Percentiles rank a stretch among this genome's conserved stretches.
Evolutionary conservation across 352 stramenopile genomes (phyloP).

Genomic region (Stramenopiles sp.): DNA sequence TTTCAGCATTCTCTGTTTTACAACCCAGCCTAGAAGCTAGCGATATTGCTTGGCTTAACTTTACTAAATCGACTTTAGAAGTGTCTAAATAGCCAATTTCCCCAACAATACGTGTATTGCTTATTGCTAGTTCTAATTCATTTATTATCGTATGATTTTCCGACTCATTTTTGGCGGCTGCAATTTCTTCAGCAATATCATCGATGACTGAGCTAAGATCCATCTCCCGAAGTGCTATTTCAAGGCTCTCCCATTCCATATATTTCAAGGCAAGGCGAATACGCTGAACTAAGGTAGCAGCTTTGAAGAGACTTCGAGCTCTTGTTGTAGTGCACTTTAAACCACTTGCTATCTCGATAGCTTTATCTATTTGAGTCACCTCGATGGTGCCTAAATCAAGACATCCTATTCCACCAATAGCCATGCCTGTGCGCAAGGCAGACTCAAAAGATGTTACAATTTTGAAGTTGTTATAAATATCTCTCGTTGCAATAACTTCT

Average conservation of each 20-base stretch:
- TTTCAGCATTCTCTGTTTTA: neutral
- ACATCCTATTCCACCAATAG: neutral
- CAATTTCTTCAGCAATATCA: neutral
- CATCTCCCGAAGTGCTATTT: neutral
- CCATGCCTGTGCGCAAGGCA: neutral
- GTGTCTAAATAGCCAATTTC: neutral
- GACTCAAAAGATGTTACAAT: slow-evolving; percentile 7
- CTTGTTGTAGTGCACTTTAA: neutral
- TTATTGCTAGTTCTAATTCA: neutral
- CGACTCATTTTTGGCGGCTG: neutral
- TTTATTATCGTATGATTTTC: slow-evolving; percentile 1
- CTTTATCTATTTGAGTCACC: neutral
- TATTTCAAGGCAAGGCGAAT: slow-evolving; percentile 5
- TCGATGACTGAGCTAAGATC: neutral
- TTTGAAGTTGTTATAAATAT: slow-evolving; percentile 10
- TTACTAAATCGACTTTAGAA: neutral
- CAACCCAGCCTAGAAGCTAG: neutral
- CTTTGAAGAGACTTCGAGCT: neutral
- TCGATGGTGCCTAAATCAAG: neutral
- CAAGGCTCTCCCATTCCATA: neutral
- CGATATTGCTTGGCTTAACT: neutral
- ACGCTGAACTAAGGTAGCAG: neutral
- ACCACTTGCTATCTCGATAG: neutral
- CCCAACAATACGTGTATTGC: neutral
- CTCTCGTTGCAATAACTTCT: neutral